Conservation (phyloP, 2,329 filamentous ascomycete genomes). For the Botryotinia narcissicola region DNA sequence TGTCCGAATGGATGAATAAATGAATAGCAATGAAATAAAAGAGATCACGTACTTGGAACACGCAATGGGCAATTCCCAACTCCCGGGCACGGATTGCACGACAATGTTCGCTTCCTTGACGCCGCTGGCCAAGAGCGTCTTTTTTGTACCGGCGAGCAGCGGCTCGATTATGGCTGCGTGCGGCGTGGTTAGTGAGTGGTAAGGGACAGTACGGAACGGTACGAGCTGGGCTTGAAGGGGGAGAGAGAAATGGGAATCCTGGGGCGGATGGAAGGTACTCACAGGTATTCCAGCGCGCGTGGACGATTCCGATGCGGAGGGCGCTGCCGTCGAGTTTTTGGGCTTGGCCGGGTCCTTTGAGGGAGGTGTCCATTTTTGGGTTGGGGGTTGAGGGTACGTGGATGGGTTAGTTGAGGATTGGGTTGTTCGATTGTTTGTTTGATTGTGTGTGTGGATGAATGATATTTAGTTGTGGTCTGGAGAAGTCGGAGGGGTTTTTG, state of each 20-base stretch:
- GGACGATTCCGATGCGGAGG: conserved; percentile 90
- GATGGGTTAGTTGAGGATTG: no score
- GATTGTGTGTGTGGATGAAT: neutral
- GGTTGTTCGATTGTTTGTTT: neutral
- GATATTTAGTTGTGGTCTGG: conserved; percentile 12
- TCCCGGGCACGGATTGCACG: conserved; percentile 84
- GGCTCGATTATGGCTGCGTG: conserved; percentile 71
- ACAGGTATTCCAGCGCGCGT: conserved; percentile 84
- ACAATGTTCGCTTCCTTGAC: conserved; percentile 88
- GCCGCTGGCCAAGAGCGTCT: conserved; percentile 72
- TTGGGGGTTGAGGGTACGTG: neutral
- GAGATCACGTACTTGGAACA: conserved; percentile 48
- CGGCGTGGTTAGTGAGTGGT: conserved; percentile 15
- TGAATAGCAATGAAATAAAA: neutral
- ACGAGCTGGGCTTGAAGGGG: neutral
- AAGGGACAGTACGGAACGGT: neutral
- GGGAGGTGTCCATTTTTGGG: conserved; percentile 31
- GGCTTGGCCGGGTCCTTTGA: conserved; percentile 61
- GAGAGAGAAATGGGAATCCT: neutral
- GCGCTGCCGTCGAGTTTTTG: conserved; percentile 64
- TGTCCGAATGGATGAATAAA: neutral
- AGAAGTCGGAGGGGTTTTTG: conserved; percentile 17
- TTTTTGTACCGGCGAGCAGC: conserved; percentile 76
- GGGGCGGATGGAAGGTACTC: neutral
- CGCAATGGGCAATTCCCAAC: conserved; percentile 91